Conservation (phyloP, 306 rosid species). For the Alnus glutinosa region DNA sequence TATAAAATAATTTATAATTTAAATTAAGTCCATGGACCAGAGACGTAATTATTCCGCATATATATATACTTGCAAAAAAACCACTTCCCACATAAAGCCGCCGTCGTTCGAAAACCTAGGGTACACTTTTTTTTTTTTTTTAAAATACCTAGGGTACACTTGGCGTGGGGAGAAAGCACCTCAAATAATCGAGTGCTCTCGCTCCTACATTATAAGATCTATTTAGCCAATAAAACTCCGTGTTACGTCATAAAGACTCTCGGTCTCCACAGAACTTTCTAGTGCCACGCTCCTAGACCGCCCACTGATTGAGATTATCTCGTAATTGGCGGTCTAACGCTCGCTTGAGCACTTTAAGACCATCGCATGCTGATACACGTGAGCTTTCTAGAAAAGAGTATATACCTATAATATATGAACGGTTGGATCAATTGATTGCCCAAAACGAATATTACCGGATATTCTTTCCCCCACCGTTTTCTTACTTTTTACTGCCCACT, state of each 20-base stretch:
- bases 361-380: too few species aligned
- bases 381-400: neutral
- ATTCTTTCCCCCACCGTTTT: neutral
- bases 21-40: too few species aligned
- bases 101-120: slow-evolving; percentile 2
- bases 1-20: too few species aligned
- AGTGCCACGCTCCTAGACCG: neutral
- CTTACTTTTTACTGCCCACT: neutral
- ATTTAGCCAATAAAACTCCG: neutral
- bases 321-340: neutral
- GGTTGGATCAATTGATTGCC: neutral
- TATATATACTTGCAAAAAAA: too few species aligned
- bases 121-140: too few species aligned
- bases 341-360: too few species aligned
- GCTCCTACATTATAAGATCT: neutral
- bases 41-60: too few species aligned
- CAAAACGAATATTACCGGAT: neutral
- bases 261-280: neutral
- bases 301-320: neutral
- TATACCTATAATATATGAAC: too few species aligned
- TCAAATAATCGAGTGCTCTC: neutral
- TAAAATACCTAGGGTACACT: neutral
- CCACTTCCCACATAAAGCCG: neutral
- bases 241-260: neutral
- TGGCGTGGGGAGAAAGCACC: neutral